Conservation (phyloP, 2,329 filamentous ascomycete genomes). For the Alternaria solani region DNA sequence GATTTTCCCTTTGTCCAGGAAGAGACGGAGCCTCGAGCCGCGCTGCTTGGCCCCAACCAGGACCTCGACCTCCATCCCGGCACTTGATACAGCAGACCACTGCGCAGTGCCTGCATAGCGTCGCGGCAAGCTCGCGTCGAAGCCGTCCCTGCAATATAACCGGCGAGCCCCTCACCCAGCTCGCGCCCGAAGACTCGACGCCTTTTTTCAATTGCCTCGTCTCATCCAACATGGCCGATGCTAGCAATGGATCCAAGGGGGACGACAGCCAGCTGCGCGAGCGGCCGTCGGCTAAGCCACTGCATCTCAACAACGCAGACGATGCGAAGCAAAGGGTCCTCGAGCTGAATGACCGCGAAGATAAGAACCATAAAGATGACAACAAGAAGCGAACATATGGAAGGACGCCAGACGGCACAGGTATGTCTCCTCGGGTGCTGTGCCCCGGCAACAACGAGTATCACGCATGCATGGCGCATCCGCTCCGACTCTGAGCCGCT, state of each 20-base stretch:
- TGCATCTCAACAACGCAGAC: slow-evolving; percentile 40
- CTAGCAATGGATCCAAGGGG: slow-evolving; percentile 24
- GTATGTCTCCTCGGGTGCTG: slow-evolving; percentile 62
- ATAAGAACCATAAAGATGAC: slow-evolving; percentile 57
- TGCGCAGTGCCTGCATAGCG: slow-evolving; percentile 42
- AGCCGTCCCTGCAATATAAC: slow-evolving; percentile 32
- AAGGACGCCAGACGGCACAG: slow-evolving; percentile 86
- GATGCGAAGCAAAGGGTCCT: slow-evolving; percentile 58
- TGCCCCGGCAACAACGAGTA: not conserved
- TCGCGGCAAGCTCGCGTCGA: slow-evolving; percentile 29
- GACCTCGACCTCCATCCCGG: slow-evolving; percentile 29
- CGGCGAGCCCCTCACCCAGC: slow-evolving; percentile 24
- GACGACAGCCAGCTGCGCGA: slow-evolving; percentile 43
- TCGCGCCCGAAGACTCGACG: slow-evolving; percentile 22
- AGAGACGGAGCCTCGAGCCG: slow-evolving; percentile 1
- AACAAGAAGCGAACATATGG: slow-evolving; percentile 83
- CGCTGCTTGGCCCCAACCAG: slow-evolving; percentile 12
- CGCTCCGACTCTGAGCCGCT: not conserved
- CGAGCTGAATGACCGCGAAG: slow-evolving; percentile 60
- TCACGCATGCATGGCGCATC: slow-evolving; percentile 2
- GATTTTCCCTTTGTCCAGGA: not conserved
- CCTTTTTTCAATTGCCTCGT: slow-evolving; percentile 23
- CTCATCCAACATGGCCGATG: slow-evolving; percentile 39
- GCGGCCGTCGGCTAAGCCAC: slow-evolving; percentile 40
- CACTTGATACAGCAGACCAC: slow-evolving; percentile 24